Evolutionary conservation across 345 rosid species (phyloP).

Genomic region (Aegle marmelos): DNA sequence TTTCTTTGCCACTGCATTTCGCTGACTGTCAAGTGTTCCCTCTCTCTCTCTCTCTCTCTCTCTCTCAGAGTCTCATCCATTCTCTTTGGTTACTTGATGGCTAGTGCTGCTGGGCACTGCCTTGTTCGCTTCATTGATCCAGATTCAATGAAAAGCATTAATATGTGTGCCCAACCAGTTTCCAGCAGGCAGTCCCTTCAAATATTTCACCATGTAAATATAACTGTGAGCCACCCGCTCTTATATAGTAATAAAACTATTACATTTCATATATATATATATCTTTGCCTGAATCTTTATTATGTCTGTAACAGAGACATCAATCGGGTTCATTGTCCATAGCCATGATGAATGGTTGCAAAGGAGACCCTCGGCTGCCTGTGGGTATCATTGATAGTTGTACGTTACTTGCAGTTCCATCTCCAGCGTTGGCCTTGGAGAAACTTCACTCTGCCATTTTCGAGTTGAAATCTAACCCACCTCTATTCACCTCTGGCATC

Average conservation of each 20-base stretch:
- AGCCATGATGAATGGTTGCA: conserved; percentile 57
- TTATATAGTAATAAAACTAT: no score
- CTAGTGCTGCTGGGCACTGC: conserved; percentile 23
- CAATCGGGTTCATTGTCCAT: conserved; percentile 47
- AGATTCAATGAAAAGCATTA: conserved; percentile 20
- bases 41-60: neutral
- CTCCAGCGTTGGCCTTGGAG: conserved; percentile 57
- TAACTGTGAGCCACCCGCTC: conserved; percentile 8
- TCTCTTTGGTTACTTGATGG: neutral
- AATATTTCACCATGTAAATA: conserved; percentile 25
- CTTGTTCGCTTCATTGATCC: conserved; percentile 24
- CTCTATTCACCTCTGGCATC: conserved; percentile 59
- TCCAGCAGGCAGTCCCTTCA: conserved; percentile 23
- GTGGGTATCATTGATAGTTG: conserved; percentile 53
- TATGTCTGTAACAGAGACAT: conserved; percentile 27
- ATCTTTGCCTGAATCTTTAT: neutral
- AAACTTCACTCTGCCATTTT: conserved; percentile 45
- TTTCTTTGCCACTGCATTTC: neutral
- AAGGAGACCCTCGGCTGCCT: conserved; percentile 41
- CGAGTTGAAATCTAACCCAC: conserved; percentile 45
- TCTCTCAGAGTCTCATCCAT: neutral
- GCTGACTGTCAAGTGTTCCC: neutral
- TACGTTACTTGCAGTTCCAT: conserved; percentile 43
- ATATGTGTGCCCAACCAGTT: conserved; percentile 1
- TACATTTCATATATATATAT: no score